Conservation (phyloP, 2,329 filamentous ascomycete species). For the Fusarium graminum region DNA sequence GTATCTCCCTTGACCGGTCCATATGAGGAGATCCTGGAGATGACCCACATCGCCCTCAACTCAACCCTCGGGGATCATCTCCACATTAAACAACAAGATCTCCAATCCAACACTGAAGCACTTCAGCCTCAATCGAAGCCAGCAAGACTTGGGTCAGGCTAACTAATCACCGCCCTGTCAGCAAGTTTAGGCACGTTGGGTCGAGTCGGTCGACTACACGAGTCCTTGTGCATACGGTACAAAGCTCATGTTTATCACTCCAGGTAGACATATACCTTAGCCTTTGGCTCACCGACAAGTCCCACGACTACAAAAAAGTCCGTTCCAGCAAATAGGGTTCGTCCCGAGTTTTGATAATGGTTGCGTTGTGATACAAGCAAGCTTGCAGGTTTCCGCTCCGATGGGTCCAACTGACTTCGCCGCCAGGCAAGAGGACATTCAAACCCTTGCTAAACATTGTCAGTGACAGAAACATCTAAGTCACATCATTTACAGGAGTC, state of each 20-base stretch:
- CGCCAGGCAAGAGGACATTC: slow-evolving; percentile 27
- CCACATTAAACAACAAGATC: slow-evolving; percentile 41
- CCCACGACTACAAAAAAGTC: slow-evolving; percentile 22
- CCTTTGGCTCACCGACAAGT: slow-evolving; percentile 32
- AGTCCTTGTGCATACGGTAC: slow-evolving; percentile 27
- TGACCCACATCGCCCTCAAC: slow-evolving; percentile 39
- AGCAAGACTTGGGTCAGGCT: slow-evolving; percentile 9
- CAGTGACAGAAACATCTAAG: slow-evolving; percentile 8
- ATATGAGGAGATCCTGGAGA: slow-evolving; percentile 39
- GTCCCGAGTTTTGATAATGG: slow-evolving; percentile 41
- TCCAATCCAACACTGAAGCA: slow-evolving; percentile 43
- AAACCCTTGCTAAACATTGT: slow-evolving; percentile 27
- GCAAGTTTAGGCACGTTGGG: slow-evolving; percentile 15
- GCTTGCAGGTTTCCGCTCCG: slow-evolving; percentile 38
- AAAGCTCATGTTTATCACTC: slow-evolving; percentile 14
- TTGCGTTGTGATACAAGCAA: slow-evolving; percentile 40
- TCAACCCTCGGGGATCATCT: slow-evolving; percentile 41
- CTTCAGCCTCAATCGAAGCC: slow-evolving; percentile 44
- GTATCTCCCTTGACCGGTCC: slow-evolving; percentile 37
- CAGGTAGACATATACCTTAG: slow-evolving; percentile 16
- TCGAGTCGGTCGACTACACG: slow-evolving; percentile 14
- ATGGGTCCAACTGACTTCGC: slow-evolving; percentile 27
- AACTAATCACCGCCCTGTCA: slow-evolving; percentile 15
- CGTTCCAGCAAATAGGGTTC: slow-evolving; percentile 45
- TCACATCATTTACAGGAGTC: slow-evolving; percentile 4